Base-by-base conservation (phyloP, 805 yeast genomes). In the Wickerhamomyces bovis region DNA sequence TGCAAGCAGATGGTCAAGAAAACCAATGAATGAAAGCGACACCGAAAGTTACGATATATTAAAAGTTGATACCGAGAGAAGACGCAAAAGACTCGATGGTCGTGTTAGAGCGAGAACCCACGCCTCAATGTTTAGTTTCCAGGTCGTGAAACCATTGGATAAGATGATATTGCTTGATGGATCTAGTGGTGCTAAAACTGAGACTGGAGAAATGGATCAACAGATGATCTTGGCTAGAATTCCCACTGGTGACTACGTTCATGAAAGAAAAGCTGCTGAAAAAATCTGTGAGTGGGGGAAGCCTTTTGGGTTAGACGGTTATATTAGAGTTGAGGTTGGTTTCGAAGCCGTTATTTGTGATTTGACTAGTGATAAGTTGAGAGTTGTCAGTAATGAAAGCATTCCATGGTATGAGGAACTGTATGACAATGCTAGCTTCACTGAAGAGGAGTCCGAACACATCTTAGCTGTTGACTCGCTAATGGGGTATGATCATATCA, bases 331-430 rank as follows among this genome's bases (percentile, higher is more conserved):
- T 18, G 86, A 81, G 56, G 64, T 77, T 39, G 85, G 85, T 0
- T 81, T 71, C 57, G 87, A 81, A 57, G 68, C 80, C n/a, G 69
- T 81, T 12, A 45, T 81, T 12, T 81, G 87, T 63, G 78, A 80
- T 55, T 80, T 81, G 60, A 46, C 56, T n/a, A 55, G 57, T 30
- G 72, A 69, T n/a, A 71, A 75, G 46, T 40, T 78, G 6, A 70
- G 70, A 47, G 51, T 80, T 30, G 69, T 78, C 7, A 69, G 76
- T 2, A 76, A 73, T 53, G 63, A 71, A 4, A 65, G 77, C 0
- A 49, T 77, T 39, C 56, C 64, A 3, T 60, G 65, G 48, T 63
- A 63, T 2, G 66, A 70, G 28, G 49, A 46, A 10, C 9, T 46
- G 2, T 38, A 42, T 23, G 26, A 23, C 13, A 18, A 33, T 15